phyloP scores from a whole-genome alignment of 345 rosid species.

The Sonneratia alba region DNA sequence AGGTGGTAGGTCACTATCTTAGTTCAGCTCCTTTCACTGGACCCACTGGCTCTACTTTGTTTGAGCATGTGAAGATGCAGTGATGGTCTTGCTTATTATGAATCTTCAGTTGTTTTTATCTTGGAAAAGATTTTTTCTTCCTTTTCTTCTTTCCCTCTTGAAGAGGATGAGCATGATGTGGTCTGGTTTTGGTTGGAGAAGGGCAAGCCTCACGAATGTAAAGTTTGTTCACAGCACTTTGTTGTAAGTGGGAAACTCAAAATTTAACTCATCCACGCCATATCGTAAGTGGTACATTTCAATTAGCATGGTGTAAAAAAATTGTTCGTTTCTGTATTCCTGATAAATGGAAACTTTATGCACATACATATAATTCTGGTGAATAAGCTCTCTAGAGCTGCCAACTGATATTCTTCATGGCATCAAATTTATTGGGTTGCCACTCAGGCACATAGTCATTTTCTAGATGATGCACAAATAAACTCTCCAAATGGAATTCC shows the following conservation, averaged over 20 bases:
- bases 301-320: neutral
- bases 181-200: conserved; percentile 98
- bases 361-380: neutral
- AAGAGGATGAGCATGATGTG: conserved; percentile 95
- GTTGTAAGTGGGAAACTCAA: conserved; percentile 39
- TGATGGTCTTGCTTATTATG: neutral
- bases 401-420: neutral
- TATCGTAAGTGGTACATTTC: neutral
- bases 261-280: conserved; percentile 4
- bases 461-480: neutral
- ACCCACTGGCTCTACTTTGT: neutral
- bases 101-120: neutral
- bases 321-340: neutral
- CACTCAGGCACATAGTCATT: neutral
- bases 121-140: neutral
- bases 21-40: neutral
- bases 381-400: neutral
- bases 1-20: conserved; percentile 41
- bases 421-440: neutral
- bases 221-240: conserved; percentile 79
- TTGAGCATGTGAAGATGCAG: neutral
- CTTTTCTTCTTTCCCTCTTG: conserved; percentile 7
- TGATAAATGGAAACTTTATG: neutral
- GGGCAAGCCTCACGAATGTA: conserved; percentile 73
- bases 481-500: neutral